Evolutionary conservation across 2,329 filamentous ascomycete species (phyloP).

Genomic region (Fusarium devonianum): DNA sequence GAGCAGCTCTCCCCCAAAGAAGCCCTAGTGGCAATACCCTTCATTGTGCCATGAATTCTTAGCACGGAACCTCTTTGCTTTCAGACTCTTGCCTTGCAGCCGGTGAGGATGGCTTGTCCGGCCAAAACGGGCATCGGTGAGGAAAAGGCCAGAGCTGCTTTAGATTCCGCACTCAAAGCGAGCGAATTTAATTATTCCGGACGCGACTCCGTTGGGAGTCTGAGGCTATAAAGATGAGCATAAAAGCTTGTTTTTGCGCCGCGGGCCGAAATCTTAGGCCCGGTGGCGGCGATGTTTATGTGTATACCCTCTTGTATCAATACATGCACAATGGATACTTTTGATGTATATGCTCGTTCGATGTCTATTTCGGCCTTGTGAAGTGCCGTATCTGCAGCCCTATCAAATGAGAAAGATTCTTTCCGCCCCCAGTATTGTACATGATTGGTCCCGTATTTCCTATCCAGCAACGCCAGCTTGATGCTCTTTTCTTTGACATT

Average conservation of each 20-base stretch:
- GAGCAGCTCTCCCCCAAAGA: conserved; percentile 27
- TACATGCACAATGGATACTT: conserved; percentile 5
- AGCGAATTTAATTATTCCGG: no score
- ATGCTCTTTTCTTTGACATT: conserved; percentile 9
- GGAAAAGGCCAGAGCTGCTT: not conserved
- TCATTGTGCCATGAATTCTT: no score
- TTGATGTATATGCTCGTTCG: no score
- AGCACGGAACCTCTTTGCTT: no score
- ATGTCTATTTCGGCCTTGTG: not conserved
- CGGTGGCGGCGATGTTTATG: not conserved
- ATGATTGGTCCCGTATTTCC: no score
- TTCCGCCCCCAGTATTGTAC: not conserved
- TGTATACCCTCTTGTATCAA: conserved; percentile 14
- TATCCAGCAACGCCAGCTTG: conserved; percentile 10
- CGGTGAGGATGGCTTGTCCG: not conserved
- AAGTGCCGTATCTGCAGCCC: not conserved
- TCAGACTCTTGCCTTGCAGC: not conserved
- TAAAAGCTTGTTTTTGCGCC: no score
- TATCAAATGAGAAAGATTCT: not conserved
- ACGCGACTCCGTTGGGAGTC: not conserved
- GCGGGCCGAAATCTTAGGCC: no score
- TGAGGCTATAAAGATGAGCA: conserved; percentile 14
- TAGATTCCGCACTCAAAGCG: no score
- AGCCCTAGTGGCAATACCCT: no score
- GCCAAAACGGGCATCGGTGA: not conserved